Base-by-base conservation (phyloP, 2,329 filamentous ascomycete genomes). In the Chaetomiaceae sp. region DNA sequence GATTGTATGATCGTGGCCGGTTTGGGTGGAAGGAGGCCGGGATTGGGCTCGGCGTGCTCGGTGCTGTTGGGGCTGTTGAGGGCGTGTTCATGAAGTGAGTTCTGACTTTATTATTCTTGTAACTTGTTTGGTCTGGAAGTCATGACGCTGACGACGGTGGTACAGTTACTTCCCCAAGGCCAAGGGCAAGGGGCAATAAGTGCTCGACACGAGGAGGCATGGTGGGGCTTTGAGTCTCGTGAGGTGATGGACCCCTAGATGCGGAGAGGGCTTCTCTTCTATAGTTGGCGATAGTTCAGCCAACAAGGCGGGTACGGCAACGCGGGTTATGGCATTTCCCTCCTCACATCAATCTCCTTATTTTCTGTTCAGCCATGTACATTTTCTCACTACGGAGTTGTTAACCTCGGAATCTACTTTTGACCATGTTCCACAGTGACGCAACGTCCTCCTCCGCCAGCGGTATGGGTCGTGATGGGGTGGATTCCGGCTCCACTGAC, bases 1-100 rank as follows among this genome's bases (percentile, higher is more conserved):
- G 74, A 6, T 68, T 82, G 58, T 80, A 81, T 61, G 75, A 81
- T 65, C 71, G 70, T 48, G 76, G 77, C 40, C 69, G 70, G 40
- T 66, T 82, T 46, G 70, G 69, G 60, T 79, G 75, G 75, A 72
- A 76, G 69, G 70, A 68, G 53, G 68, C 76, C 14, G 75, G 78
- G 16, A 52, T 80, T 0, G 80, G 80, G 4, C 67, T 76, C 10
- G 77, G 78, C 37, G 71, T 82, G 34, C 48, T 80, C 3, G 72
- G 75, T 3, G 68, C 70, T 5, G 75, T 81, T 2, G 77, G 76
- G 20, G 69, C 73, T 13, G 70, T 74, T 1, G 76, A 83, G 69
- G 70, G 73, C 14, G 64, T 77, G 23, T 60, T 82, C 41, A 75
- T 75, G 48, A 66, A 71, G 67, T 81, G 49, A 34, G 53, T 51